Evolutionary conservation across 163 green algal species (phyloP), one percentile per base, ranked within the genome.

Genomic region (Coccomyxa subellipsoidea): DNA sequence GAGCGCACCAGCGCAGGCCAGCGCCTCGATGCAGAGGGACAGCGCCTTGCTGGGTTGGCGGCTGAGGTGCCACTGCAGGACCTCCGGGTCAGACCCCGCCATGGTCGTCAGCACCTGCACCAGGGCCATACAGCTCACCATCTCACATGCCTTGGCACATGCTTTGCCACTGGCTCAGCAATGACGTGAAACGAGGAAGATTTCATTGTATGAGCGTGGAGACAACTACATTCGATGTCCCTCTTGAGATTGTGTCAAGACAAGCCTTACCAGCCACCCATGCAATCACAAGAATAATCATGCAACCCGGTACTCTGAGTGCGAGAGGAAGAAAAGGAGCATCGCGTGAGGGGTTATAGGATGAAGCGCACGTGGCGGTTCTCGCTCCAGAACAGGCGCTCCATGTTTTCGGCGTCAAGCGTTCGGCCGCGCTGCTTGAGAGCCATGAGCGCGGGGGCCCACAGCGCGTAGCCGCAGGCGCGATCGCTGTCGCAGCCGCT

Each of bases 11-110:
- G 27, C 25, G 75, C n/a, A 25, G 25, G 32, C 75, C 37, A 80
- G 75, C 25, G 75, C 75, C 39, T 47, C 18, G 54, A 81, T 81
- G 78, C 78, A 81, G 9, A 81, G 53, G 29, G 15, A 37, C 32
- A 81, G 78, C 12, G 78, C 78, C 27, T 34, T 31, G 40, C n/a
- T 32, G 29, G 38, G 70, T 27, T 81, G 78, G 31, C 54, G 78
- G 12, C 23, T 35, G 2, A 81, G 34, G 78, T 81, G 78, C 78
- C 78, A 81, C 32, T 76, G 29, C 54, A 81, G 78, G 53, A 81
- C 34, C 53, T 76, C 78, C 78, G 23, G 32, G 7, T 81, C 36
- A 29, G n/a, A 34, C 7, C 36, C 34, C 29, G 76, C 76, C 39
- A 81, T 39, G 25, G 18, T 32, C 29, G n/a, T 10, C 76, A 81